Conservation (phyloP, 192 early-diverging fungal genomes). For the Coemansia sp. region DNA sequence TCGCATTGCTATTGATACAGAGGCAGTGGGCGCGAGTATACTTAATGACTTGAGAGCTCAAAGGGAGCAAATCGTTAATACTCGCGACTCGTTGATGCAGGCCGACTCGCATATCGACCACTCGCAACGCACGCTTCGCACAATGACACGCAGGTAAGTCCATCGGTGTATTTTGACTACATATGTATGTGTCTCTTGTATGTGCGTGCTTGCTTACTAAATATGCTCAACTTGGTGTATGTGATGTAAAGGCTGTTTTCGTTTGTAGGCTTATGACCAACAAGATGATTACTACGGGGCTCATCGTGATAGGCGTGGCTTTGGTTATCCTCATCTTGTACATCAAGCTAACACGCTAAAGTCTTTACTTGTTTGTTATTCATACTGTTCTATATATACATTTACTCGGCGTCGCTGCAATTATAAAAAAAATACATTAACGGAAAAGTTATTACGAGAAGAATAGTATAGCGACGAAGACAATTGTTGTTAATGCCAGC, state of each 20-base stretch:
- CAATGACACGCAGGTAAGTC: constrained; percentile 75
- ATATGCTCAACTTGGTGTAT: constrained; percentile 4
- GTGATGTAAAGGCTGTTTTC: neutral
- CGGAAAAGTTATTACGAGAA: neutral
- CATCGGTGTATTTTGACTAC: neutral
- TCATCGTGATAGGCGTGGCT: constrained; percentile 78
- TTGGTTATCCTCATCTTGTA: constrained; percentile 86
- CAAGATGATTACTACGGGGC: constrained; percentile 84
- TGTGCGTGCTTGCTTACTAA: constrained; percentile 17
- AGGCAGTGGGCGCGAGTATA: constrained; percentile 82
- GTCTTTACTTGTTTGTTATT: neutral
- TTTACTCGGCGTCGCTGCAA: neutral
- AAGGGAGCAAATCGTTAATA: constrained; percentile 86
- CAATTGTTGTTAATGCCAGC: neutral
- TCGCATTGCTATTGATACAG: constrained; percentile 89
- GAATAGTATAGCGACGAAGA: neutral
- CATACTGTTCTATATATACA: constrained; percentile 1
- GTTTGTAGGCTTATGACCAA: constrained; percentile 77
- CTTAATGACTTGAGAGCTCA: constrained; percentile 82
- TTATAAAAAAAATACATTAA: neutral
- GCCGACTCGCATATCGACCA: constrained; percentile 74
- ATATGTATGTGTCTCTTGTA: neutral
- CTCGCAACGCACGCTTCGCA: constrained; percentile 67
- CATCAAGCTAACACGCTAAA: constrained; percentile 66
- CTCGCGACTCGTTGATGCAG: constrained; percentile 83